Conservation (phyloP, 768 basidiomycete genomes). For the Steccherinum ochraceum region DNA sequence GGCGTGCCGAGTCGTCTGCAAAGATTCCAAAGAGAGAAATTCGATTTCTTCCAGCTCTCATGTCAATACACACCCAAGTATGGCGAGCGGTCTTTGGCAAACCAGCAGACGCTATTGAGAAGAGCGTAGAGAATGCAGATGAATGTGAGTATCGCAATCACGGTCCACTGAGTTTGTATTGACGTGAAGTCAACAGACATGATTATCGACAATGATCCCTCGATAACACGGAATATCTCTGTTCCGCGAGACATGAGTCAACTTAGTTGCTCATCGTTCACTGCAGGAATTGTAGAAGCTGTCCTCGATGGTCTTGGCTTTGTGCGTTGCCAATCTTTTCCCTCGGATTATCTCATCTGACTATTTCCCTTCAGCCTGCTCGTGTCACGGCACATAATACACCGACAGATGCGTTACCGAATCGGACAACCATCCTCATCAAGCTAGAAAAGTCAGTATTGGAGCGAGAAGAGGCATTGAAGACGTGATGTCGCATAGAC, state of each 20-base stretch:
- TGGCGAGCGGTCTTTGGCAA: constrained; percentile 94
- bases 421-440: constrained; percentile 93
- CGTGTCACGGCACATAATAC: constrained; percentile 95
- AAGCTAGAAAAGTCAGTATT: constrained; percentile 91
- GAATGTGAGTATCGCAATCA: constrained; percentile 63
- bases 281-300: constrained; percentile 96
- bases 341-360: constrained; percentile 6
- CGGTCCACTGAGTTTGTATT: neutral
- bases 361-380: constrained; percentile 59
- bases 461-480: constrained; percentile 89
- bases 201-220: constrained; percentile 96
- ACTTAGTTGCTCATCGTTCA: constrained; percentile 94
- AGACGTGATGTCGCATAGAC: constrained; percentile 47
- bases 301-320: constrained; percentile 92
- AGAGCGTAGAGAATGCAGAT: constrained; percentile 93
- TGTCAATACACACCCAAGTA: constrained; percentile 92
- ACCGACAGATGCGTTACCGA: constrained; percentile 71
- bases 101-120: constrained; percentile 91
- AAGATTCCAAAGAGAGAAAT: constrained; percentile 93
- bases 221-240: constrained; percentile 85
- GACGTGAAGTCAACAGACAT: too few species aligned
- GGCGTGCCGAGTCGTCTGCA: constrained; percentile 69
- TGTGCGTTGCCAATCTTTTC: constrained; percentile 55
- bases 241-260: constrained; percentile 93
- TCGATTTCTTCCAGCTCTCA: constrained; percentile 83